phyloP scores from a whole-genome alignment of 768 basidiomycete species.

The Lentinula raphanica region DNA sequence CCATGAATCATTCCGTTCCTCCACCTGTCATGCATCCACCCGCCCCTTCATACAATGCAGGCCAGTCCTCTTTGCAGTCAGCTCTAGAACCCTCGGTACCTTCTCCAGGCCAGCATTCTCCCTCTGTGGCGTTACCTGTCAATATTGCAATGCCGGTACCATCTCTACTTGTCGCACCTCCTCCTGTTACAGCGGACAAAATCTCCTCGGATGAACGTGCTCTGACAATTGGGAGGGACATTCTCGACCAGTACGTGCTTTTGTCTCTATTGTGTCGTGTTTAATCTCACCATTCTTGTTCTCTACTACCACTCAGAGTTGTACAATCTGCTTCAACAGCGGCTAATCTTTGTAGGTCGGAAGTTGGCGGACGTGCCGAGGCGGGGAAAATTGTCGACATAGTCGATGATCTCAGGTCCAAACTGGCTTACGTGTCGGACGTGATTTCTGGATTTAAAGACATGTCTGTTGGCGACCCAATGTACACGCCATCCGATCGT shows the following conservation, averaged over 20 bases:
- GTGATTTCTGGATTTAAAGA: slow-evolving; percentile 43
- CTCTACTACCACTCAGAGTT: slow-evolving; percentile 41
- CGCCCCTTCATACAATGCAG: slow-evolving; percentile 32
- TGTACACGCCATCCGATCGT: not conserved
- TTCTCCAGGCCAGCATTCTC: slow-evolving; percentile 18
- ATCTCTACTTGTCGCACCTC: slow-evolving; percentile 9
- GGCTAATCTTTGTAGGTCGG: slow-evolving; percentile 40
- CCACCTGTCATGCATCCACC: slow-evolving; percentile 34
- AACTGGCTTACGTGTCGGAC: slow-evolving; percentile 48
- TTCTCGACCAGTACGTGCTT: slow-evolving; percentile 4
- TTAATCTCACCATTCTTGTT: slow-evolving; percentile 14
- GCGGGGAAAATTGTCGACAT: slow-evolving; percentile 35
- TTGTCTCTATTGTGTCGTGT: too few species aligned
- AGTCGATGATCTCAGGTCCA: slow-evolving; percentile 51
- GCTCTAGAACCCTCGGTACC: slow-evolving; percentile 34
- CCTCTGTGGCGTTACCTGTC: slow-evolving; percentile 8
- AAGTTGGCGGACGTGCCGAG: slow-evolving; percentile 37
- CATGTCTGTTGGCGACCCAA: slow-evolving; percentile 26
- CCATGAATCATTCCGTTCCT: slow-evolving; percentile 10
- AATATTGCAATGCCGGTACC: slow-evolving; percentile 14
- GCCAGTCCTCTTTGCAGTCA: slow-evolving; percentile 40
- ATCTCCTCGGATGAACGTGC: slow-evolving; percentile 4
- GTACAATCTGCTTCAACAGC: slow-evolving; percentile 57
- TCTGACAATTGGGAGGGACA: slow-evolving; percentile 8
- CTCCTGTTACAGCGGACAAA: not conserved